A percentile compares a stretch with the other conserved stretches of the same genome.
Evolutionary conservation across 129 eudicot genomes (phyloP).

Genomic region (Centaurea solstitialis): DNA sequence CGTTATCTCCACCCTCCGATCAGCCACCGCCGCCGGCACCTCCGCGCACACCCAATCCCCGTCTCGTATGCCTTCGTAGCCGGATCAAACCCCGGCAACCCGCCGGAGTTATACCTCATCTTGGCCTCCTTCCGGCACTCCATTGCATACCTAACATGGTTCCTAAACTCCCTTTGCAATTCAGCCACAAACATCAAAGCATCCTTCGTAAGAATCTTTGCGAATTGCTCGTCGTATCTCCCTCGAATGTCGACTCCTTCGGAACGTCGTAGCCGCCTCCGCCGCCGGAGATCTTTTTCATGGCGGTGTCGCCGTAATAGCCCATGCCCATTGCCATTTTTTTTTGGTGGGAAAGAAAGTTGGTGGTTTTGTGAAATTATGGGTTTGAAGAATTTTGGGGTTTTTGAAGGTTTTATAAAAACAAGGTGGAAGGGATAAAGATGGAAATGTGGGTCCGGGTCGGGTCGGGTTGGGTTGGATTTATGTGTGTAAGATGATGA

Average conservation of each 20-base stretch:
- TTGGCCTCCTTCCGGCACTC: slow-evolving; percentile 89
- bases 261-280: slow-evolving; percentile 65
- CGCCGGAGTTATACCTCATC: slow-evolving; percentile 58
- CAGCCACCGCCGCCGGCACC: slow-evolving; percentile 79
- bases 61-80: slow-evolving; percentile 67
- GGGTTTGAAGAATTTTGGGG: neutral
- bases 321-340: slow-evolving; percentile 36
- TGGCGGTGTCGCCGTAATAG: slow-evolving; percentile 35
- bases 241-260: slow-evolving; percentile 88
- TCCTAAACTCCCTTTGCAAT: slow-evolving; percentile 79
- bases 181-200: slow-evolving; percentile 80
- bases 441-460: too few relatives aligned
- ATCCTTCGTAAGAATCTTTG: slow-evolving; percentile 62
- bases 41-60: slow-evolving; percentile 80
- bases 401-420: slow-evolving; percentile 15
- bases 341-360: neutral
- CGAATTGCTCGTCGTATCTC: slow-evolving; percentile 61
- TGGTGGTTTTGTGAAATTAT: neutral
- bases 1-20: slow-evolving; percentile 89
- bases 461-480: slow-evolving; percentile 3
- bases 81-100: slow-evolving; percentile 87
- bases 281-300: slow-evolving; percentile 22
- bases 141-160: slow-evolving; percentile 77
- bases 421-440: slow-evolving; percentile 30
- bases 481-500: slow-evolving; percentile 40